Conservation (phyloP, 148 eudicot species). For the Cornus controversa region DNA sequence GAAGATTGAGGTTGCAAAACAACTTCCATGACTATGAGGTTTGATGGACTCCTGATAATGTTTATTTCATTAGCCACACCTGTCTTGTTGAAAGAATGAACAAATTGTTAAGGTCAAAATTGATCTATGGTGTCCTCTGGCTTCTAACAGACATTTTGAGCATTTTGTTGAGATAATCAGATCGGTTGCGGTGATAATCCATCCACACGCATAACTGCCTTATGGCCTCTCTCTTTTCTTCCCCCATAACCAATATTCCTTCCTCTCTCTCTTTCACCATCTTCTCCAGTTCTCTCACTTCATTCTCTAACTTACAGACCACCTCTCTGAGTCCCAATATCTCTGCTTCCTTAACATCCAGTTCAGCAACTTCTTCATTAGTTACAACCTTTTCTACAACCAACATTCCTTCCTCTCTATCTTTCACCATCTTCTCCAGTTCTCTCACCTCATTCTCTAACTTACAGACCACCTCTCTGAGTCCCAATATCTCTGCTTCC, state of each 20-base stretch:
- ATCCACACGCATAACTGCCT: slow-evolving; percentile 76
- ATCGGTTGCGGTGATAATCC: slow-evolving; percentile 62
- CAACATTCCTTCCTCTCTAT: too few species aligned
- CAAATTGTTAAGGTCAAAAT: not conserved
- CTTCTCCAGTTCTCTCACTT: slow-evolving; percentile 38
- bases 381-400: slow-evolving; percentile 35
- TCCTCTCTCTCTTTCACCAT: slow-evolving; percentile 56
- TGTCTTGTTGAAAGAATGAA: not conserved
- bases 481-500: slow-evolving; percentile 46
- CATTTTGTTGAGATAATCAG: slow-evolving; percentile 54
- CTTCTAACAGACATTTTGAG: slow-evolving; percentile 21
- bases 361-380: slow-evolving; percentile 20
- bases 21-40: not conserved
- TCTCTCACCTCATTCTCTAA: slow-evolving; percentile 47
- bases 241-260: slow-evolving; percentile 41
- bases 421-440: too few species aligned
- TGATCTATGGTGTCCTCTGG: slow-evolving; percentile 15
- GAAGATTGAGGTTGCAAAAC: not conserved
- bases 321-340: slow-evolving; percentile 43
- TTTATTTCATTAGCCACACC: not conserved
- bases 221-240: slow-evolving; percentile 87
- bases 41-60: not conserved
- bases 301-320: slow-evolving; percentile 49
- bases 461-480: slow-evolving; percentile 45
- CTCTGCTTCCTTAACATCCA: slow-evolving; percentile 51